Evolutionary conservation across 108 stramenopile species (phyloP).

Genomic region (Nitzschia putrida): DNA sequence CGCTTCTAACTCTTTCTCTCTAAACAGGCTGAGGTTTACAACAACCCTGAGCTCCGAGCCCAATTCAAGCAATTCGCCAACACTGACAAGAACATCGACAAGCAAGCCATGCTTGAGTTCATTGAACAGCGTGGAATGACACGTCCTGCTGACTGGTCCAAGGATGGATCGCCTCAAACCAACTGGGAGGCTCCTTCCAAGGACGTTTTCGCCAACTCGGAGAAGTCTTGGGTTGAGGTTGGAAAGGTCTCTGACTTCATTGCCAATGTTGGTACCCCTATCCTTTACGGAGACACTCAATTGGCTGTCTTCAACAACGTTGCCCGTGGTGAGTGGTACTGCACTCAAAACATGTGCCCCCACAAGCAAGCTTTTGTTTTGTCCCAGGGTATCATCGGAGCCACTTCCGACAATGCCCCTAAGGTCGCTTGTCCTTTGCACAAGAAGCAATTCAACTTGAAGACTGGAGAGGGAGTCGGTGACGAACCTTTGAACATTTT

Average conservation of each 20-base stretch:
- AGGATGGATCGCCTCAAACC: conserved; percentile 81
- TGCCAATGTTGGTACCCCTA: conserved; percentile 79
- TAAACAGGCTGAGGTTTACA: conserved; percentile 77
- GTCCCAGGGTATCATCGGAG: conserved; percentile 89
- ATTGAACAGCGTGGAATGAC: conserved; percentile 83
- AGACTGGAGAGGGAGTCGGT: conserved; percentile 62
- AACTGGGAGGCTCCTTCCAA: conserved; percentile 66
- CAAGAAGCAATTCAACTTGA: conserved; percentile 88
- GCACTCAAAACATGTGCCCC: conserved; percentile 92
- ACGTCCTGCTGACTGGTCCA: conserved; percentile 89
- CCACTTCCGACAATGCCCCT: conserved; percentile 55
- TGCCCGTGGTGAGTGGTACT: conserved; percentile 77
- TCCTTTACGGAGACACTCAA: conserved; percentile 88
- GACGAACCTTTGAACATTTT: conserved; percentile 79
- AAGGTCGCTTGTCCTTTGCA: conserved; percentile 94
- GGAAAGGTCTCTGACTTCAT: conserved; percentile 72
- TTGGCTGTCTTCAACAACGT: conserved; percentile 90
- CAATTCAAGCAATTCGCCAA: conserved; percentile 91
- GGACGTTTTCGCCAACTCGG: conserved; percentile 80
- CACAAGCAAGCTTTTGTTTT: conserved; percentile 93
- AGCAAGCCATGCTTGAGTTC: conserved; percentile 88
- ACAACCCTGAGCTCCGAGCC: conserved; percentile 69
- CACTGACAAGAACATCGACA: conserved; percentile 74
- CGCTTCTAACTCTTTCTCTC: conserved; percentile 5
- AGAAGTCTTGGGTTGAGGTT: conserved; percentile 84